Base-by-base conservation (phyloP, 768 basidiomycete genomes). In the Wakefieldia striispora region DNA sequence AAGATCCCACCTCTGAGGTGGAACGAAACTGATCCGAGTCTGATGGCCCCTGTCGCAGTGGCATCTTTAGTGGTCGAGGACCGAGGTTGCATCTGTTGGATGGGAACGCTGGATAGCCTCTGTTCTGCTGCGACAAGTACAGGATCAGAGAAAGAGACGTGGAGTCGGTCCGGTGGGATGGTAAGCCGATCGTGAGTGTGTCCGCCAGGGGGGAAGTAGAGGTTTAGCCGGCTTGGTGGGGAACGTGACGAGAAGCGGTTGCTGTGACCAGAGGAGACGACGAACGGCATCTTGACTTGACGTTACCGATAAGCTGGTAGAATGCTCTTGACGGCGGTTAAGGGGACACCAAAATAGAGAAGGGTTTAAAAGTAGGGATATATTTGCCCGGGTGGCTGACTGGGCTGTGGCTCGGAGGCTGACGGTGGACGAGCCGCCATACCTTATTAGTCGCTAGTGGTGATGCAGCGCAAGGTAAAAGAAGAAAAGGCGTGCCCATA, bases 121-220 rank as follows among this genome's bases (percentile, higher is more conserved):
- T 45, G 44, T 26, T 64, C 56, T 36, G 56, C 50, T 20, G 54
- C 54, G 44, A 55, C 48, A 45, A 64, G 56, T 29, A 61, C 54
- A 31, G 64, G 55, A 17, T 57, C 64, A 21, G 64, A 50, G 14
- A 63, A 26, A 4, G 62, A 66, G 23, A 57, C 48, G 8, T 49
- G 55, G 13, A 66, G n/a, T 39, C 50, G 55, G 39, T 55, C 43
- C 13, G 49, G 45, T 34, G 51, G 51, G 17, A 59, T 53, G 3
- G 29, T 26, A 38, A 44, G 53, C 21, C 33, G 45, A 19, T 56
- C 53, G 40, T 57, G 42, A 8, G 45, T 47, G 16, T 49, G 56
- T 14, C 54, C 43, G 26, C 50, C 52, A 2, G 54, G 61, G 3
- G 49, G 23, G 14, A 51, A 63, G 34, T 50, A 60, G 10, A 59